Percentiles rank a stretch among this genome's conserved stretches.
phyloP scores from a whole-genome alignment of 1,284 basidiomycete genomes.

The Clitocybe nebularis region DNA sequence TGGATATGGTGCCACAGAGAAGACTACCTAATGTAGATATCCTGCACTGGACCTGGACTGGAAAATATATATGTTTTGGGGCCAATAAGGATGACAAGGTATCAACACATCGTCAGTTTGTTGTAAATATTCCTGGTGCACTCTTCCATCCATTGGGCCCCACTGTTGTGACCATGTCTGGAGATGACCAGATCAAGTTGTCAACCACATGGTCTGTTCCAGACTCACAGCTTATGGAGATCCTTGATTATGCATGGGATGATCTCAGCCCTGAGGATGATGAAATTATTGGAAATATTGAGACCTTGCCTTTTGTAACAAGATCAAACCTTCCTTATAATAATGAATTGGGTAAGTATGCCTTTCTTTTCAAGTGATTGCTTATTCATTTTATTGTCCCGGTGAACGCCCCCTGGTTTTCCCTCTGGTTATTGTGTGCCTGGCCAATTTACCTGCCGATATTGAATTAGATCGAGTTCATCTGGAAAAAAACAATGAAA shows the following conservation, averaged over 20 bases:
- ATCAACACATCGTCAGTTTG: neutral
- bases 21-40: neutral
- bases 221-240: neutral
- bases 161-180: neutral
- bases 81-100: neutral
- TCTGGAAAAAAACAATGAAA: too few species aligned
- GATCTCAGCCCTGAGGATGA: neutral
- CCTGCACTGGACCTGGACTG: neutral
- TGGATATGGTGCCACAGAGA: neutral
- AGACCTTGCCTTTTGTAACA: neutral
- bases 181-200: neutral
- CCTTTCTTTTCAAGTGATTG: too few species aligned
- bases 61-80: neutral
- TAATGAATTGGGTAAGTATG: too few species aligned
- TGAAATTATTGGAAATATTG: slow-evolving; percentile 1
- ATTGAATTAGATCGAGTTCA: too few species aligned
- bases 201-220: slow-evolving; percentile 1
- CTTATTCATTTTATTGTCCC: too few species aligned
- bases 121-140: neutral
- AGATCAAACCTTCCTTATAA: neutral
- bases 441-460: too few species aligned
- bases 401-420: too few species aligned
- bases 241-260: neutral
- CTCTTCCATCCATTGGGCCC: slow-evolving; percentile 5
- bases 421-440: too few species aligned